A percentile compares a stretch with the other conserved stretches of the same genome.
Conservation (phyloP, 768 basidiomycete species). For the Auriculariales sp. region DNA sequence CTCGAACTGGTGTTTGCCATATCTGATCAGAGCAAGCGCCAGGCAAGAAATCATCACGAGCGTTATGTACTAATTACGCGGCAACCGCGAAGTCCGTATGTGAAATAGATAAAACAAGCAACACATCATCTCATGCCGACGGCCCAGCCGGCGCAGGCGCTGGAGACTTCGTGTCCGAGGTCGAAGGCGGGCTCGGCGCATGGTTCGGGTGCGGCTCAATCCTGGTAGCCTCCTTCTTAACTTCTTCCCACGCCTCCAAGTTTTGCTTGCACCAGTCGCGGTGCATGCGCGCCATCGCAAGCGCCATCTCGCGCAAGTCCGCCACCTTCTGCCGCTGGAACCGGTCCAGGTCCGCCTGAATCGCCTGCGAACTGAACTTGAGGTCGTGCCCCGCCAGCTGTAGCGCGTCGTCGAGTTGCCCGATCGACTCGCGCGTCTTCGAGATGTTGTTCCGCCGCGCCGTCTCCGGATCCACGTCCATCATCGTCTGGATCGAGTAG, state of each 20-base stretch:
- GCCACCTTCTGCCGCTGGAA: slow-evolving; percentile 99
- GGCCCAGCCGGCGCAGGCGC: too few relatives aligned
- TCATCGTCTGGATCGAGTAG: slow-evolving; percentile 93
- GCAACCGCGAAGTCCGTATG: too few relatives aligned
- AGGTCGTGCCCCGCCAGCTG: slow-evolving; percentile 87
- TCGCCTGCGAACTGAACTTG: slow-evolving; percentile 90
- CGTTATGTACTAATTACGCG: too few relatives aligned
- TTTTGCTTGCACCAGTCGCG: slow-evolving; percentile 98
- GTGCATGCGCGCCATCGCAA: slow-evolving; percentile 79
- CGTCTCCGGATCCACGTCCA: slow-evolving; percentile 96
- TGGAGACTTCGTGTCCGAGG: too few relatives aligned
- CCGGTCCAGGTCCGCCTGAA: slow-evolving; percentile 93
- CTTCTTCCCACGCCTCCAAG: slow-evolving; percentile 93
- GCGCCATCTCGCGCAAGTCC: slow-evolving; percentile 86
- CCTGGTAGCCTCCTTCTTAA: slow-evolving; percentile 78
- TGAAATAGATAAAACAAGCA: too few relatives aligned
- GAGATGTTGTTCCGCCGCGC: slow-evolving; percentile 85
- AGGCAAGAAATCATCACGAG: too few relatives aligned
- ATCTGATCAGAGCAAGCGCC: too few relatives aligned
- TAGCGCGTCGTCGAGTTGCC: slow-evolving; percentile 94
- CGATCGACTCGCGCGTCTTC: slow-evolving; percentile 87
- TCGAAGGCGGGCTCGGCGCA: too few relatives aligned
- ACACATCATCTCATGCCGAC: too few relatives aligned
- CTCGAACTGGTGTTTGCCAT: too few relatives aligned
- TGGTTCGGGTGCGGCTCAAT: slow-evolving; percentile 86